phyloP scores from a whole-genome alignment of 345 rosid species.

The Euphorbia tirucalli region DNA sequence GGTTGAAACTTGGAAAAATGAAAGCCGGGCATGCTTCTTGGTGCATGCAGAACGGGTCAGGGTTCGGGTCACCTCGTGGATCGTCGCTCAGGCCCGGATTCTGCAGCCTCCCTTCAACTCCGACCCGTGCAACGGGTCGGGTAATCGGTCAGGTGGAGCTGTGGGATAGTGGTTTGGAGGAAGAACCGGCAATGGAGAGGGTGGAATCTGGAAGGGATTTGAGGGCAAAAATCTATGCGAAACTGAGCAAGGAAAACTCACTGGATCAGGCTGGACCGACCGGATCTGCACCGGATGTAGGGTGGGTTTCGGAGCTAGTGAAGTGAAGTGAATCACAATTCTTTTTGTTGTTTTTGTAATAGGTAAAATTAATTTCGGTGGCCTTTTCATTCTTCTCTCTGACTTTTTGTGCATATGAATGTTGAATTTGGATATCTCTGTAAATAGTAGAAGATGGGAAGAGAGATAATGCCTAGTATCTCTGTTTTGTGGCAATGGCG shows the following conservation, averaged over 20 bases:
- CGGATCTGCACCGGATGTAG: constrained; percentile 37
- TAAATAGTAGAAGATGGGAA: constrained; percentile 25
- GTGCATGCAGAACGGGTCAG: constrained; percentile 39
- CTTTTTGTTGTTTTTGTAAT: constrained; percentile 9
- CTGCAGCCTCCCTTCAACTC: constrained; percentile 35
- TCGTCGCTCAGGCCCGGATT: constrained; percentile 33
- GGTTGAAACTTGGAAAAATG: constrained; percentile 33
- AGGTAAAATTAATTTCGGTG: constrained; percentile 18
- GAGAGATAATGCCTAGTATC: constrained; percentile 20
- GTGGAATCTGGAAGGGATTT: constrained; percentile 67
- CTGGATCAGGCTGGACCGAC: constrained; percentile 28
- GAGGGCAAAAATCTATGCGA: constrained; percentile 51
- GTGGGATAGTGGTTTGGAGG: constrained; percentile 40
- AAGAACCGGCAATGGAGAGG: constrained; percentile 56
- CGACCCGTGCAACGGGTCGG: constrained; percentile 22
- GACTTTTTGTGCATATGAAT: constrained; percentile 31
- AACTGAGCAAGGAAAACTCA: constrained; percentile 52
- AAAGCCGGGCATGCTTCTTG: constrained; percentile 28
- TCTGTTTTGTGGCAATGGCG: constrained; percentile 27
- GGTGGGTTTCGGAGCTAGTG: constrained; percentile 46
- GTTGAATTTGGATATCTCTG: constrained; percentile 15
- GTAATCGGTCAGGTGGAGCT: constrained; percentile 23
- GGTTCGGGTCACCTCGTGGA: constrained; percentile 34
- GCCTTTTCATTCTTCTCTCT: constrained; percentile 20
- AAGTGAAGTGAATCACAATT: constrained; percentile 26